A percentile compares a stretch with the other conserved stretches of the same genome.
These are phyloP conservation scores for Diatrype stigma DNA, from an alignment of 2,329 filamentous ascomycete species.

Conservation along the genomic window DNA sequence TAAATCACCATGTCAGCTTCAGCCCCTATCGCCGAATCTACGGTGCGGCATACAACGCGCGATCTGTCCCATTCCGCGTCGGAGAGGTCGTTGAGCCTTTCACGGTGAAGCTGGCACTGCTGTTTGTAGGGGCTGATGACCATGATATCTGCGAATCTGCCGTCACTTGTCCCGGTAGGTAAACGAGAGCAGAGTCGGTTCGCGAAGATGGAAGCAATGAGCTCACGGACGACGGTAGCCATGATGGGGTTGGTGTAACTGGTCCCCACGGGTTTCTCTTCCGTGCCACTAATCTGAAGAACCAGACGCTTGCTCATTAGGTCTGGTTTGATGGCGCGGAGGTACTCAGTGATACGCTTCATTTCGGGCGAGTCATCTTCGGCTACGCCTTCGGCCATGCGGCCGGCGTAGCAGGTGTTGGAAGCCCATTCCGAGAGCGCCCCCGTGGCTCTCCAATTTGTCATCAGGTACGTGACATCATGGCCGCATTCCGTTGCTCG, in stretches of 20 bases:
- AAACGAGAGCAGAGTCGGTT: neutral
- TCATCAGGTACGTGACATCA: neutral
- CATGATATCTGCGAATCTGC: neutral
- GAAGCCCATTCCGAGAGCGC: too few relatives aligned
- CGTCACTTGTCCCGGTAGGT: neutral
- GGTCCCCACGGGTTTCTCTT: too few relatives aligned
- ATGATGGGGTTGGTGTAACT: too few relatives aligned
- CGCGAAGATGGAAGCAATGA: neutral
- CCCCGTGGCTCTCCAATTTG: neutral
- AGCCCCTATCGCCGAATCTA: neutral
- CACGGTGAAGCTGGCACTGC: neutral
- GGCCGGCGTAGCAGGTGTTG: too few relatives aligned
- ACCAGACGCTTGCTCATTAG: too few relatives aligned
- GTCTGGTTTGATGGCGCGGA: too few relatives aligned
- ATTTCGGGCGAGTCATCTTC: too few relatives aligned
- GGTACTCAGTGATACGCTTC: too few relatives aligned
- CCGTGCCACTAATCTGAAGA: too few relatives aligned
- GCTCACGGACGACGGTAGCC: neutral
- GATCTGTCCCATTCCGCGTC: neutral
- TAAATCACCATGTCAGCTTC: neutral
- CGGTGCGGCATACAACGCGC: neutral
- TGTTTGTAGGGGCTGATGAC: neutral
- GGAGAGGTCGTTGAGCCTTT: neutral
- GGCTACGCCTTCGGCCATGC: too few relatives aligned
- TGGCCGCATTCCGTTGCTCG: neutral